Conservation (phyloP, 306 rosid species). For the Lotus japonicus region DNA sequence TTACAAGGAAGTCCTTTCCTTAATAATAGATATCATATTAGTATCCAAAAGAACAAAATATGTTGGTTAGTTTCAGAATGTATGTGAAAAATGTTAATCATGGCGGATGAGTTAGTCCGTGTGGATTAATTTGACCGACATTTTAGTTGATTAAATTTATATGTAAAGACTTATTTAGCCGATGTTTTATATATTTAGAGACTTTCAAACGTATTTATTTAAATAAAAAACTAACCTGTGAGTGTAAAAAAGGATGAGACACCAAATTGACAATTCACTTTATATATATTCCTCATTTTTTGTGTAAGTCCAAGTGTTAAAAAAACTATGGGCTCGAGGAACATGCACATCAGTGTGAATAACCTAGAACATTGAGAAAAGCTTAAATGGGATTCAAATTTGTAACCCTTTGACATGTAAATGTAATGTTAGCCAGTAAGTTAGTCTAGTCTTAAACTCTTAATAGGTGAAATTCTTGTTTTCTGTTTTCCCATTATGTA, state of each 20-base stretch:
- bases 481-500: not conserved
- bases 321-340: conserved; percentile 5
- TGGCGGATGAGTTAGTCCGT: no score
- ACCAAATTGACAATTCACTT: no score
- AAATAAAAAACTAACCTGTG: no score
- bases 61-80: no score
- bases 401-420: conserved; percentile 27
- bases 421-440: not conserved
- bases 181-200: no score
- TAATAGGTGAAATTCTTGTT: not conserved
- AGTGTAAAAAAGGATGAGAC: no score
- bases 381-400: conserved; percentile 17
- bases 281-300: conserved; percentile 9
- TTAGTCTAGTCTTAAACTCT: not conserved
- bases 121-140: no score
- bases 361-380: not conserved
- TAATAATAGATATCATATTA: not conserved
- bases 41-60: no score
- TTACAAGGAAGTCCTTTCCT: conserved; percentile 11
- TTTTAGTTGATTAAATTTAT: no score
- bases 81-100: no score
- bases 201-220: no score
- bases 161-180: no score
- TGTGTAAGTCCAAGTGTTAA: not conserved
- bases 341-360: conserved; percentile 17